phyloP scores from a whole-genome alignment of 2,329 filamentous ascomycete genomes.

The Xylariaceae sp. region DNA sequence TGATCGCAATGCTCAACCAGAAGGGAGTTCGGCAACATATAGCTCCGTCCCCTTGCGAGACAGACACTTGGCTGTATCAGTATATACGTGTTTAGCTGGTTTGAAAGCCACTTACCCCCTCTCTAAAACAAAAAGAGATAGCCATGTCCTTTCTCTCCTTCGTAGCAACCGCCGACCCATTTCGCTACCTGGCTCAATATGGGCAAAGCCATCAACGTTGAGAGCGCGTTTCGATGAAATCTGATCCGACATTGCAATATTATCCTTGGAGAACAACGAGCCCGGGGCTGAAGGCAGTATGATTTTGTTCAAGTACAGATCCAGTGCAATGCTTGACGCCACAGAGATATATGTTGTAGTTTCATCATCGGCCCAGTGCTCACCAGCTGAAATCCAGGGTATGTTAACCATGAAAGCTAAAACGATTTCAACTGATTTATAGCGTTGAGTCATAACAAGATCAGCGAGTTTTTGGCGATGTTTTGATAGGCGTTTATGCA shows the following conservation, averaged over 20 bases:
- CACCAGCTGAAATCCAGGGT: conserved; percentile 69
- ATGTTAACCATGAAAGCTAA: conserved; percentile 74
- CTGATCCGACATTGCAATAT: conserved; percentile 63
- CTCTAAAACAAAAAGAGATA: conserved; percentile 70
- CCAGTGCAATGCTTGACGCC: conserved; percentile 66
- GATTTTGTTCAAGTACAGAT: conserved; percentile 68
- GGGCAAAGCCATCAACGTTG: conserved; percentile 64
- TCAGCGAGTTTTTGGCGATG: conserved; percentile 63
- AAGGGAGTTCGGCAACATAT: conserved; percentile 64
- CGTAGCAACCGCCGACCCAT: conserved; percentile 60
- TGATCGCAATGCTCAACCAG: conserved; percentile 65
- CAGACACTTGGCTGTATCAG: conserved; percentile 50
- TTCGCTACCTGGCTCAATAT: conserved; percentile 59
- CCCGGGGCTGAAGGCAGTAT: conserved; percentile 52
- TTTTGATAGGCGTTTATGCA: conserved; percentile 63
- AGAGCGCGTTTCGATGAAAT: conserved; percentile 66
- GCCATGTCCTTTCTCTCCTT: conserved; percentile 66
- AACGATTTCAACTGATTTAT: conserved; percentile 71
- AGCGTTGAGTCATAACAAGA: conserved; percentile 58
- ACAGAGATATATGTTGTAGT: conserved; percentile 70
- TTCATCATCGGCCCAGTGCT: conserved; percentile 69
- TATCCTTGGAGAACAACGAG: conserved; percentile 42
- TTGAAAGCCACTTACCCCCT: conserved; percentile 48
- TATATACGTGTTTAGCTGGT: conserved; percentile 17
- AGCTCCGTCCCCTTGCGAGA: conserved; percentile 65